phyloP scores from a whole-genome alignment of 2,329 filamentous ascomycete species.

The Aspergillus sp. region DNA sequence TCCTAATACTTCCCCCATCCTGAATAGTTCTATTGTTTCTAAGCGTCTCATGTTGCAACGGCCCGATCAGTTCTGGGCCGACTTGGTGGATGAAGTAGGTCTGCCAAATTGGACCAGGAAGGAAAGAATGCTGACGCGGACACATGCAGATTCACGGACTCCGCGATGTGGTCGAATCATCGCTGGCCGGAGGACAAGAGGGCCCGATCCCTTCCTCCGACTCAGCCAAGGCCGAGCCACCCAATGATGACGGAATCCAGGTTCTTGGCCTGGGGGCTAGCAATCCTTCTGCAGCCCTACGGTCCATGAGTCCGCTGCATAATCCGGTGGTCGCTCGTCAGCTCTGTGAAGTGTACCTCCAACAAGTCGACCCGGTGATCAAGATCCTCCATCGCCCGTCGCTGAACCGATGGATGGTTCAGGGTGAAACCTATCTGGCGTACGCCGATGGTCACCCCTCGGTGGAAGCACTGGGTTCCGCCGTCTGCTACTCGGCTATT shows the following conservation, averaged over 20 bases:
- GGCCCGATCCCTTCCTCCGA: no score
- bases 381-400: constrained; percentile 26
- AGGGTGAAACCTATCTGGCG: constrained; percentile 13
- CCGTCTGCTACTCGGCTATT: constrained; percentile 23
- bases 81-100: no score
- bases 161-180: background rate
- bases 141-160: background rate
- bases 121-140: background rate
- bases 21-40: no score
- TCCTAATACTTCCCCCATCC: no score
- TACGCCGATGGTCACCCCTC: constrained; percentile 3
- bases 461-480: constrained; percentile 18
- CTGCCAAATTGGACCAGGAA: no score
- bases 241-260: background rate
- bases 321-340: background rate
- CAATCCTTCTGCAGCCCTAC: background rate
- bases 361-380: constrained; percentile 23
- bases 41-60: no score
- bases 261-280: background rate
- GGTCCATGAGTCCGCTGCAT: background rate
- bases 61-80: no score
- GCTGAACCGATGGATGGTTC: constrained; percentile 16
- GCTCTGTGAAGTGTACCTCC: constrained; percentile 21
- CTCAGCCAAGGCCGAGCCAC: background rate
- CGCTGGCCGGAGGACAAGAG: no score